A percentile compares a stretch with the other conserved stretches of the same genome.
Conservation (phyloP, 164 flowering plant species). For the Umbellularia californica region DNA sequence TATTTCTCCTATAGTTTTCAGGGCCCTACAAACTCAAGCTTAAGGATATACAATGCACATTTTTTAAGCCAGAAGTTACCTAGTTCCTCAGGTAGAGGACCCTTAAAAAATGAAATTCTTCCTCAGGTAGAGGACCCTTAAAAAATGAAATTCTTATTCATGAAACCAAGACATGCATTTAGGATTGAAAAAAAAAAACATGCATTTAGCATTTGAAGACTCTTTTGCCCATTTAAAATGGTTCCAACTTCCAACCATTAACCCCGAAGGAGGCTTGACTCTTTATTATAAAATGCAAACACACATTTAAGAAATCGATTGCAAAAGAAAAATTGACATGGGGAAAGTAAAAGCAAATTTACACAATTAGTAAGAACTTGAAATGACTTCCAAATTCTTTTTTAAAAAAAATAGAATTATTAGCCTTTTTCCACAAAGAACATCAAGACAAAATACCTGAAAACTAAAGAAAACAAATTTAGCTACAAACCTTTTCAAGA, state of each 20-base stretch:
- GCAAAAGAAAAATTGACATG: too few relatives aligned
- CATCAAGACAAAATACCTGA: neutral
- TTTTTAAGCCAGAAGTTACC: neutral
- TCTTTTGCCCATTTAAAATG: neutral
- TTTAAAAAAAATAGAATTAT: too few relatives aligned
- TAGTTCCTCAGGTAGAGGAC: too few relatives aligned
- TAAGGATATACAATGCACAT: neutral
- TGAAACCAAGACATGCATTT: neutral
- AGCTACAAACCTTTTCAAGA: slow-evolving; percentile 37
- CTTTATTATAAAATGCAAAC: too few relatives aligned
- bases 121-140: too few relatives aligned
- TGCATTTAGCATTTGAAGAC: neutral
- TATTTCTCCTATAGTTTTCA: neutral
- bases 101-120: too few relatives aligned
- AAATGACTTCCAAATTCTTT: neutral
- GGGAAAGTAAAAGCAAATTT: too few relatives aligned
- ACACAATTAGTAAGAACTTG: neutral
- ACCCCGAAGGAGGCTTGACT: too few relatives aligned
- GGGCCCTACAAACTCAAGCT: neutral
- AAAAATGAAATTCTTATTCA: neutral
- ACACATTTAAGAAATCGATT: neutral
- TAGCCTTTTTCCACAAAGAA: neutral
- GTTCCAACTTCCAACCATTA: neutral
- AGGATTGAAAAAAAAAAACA: neutral
- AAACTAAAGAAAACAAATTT: neutral